Conservation (phyloP, 2,329 filamentous ascomycete genomes). For the Colletotrichum sp. region DNA sequence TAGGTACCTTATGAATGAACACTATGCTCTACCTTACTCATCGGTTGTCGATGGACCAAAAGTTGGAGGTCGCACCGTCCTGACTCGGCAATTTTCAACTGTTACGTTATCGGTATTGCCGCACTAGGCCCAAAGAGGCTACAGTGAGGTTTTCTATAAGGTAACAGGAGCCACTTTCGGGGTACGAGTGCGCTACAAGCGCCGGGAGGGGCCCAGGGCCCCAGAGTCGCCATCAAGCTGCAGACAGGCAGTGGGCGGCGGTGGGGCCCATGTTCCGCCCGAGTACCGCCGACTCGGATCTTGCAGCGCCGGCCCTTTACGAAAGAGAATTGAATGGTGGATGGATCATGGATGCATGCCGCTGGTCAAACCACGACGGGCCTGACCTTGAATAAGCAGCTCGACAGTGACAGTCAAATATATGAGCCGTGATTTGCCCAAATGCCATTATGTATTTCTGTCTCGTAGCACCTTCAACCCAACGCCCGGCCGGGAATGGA, state of each 20-base stretch:
- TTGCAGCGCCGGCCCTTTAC: slow-evolving; percentile 7
- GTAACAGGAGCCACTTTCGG: slow-evolving; percentile 44
- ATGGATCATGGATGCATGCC: neutral
- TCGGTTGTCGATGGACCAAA: neutral
- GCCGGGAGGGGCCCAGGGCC: neutral
- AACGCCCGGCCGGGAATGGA: slow-evolving; percentile 11
- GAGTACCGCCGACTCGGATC: slow-evolving; percentile 22
- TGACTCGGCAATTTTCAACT: slow-evolving; percentile 39
- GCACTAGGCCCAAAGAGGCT: slow-evolving; percentile 30
- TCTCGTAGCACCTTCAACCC: slow-evolving; percentile 29
- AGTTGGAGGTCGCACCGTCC: neutral
- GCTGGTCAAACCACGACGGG: neutral
- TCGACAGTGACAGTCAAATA: neutral
- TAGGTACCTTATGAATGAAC: neutral
- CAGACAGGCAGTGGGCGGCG: neutral
- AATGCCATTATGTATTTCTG: slow-evolving; percentile 45
- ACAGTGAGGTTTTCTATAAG: slow-evolving; percentile 47
- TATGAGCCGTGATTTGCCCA: slow-evolving; percentile 28
- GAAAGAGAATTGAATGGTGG: neutral
- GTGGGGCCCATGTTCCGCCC: slow-evolving; percentile 10
- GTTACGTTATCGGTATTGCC: slow-evolving; percentile 55
- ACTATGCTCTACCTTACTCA: neutral
- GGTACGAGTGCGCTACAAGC: slow-evolving; percentile 9
- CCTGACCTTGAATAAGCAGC: neutral
- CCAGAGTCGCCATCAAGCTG: neutral